Evolutionary conservation across 2,329 filamentous ascomycete species (phyloP), one percentile per base, ranked within the genome.

Genomic region (Orbilia blumenaviensis): DNA sequence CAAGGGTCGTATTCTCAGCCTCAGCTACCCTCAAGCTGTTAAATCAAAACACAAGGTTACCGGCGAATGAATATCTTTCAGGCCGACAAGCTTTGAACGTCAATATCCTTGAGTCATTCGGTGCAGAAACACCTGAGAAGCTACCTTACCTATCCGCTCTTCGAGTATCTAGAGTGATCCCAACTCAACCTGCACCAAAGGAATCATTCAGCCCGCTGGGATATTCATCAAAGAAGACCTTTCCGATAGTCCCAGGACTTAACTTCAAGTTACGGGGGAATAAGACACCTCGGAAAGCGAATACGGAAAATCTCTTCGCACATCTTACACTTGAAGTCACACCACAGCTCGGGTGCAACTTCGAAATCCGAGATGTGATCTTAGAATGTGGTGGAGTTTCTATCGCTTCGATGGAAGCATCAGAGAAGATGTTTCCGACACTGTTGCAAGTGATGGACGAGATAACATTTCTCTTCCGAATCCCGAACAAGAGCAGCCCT

Each of bases 31-130:
- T 92, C 86, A 80, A 87, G 34, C 34, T 77, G 88, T 1, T 82
- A 84, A 12, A 83, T 38, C 82, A 84, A 10, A 82, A 84, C 38
- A 81, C 82, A 9, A 84, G 85, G 38, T 82, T 83, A 8, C 78
- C 82, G 21, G 83, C 84, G 8, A 85, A 88, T 71, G 89, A 91
- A 62, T 93, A 92, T 80, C 85, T 94, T 32, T 87, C 88, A 36
- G 92, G 90, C 80, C 88, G 89, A 69, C 83, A 89, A 25, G 89
- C 92, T 0, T 87, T 89, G 5, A 89, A 91, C 1, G 85, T 92
- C 77, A 95, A 94, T 81, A 85, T 94, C n/a, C 87, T 95, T 12
- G 90, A 92, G 80, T 87, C 92, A 2, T 91, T 94, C 76, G 86
- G 87, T 62, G 85, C 85, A 77, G 91, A 93, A 80, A 87, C 93